Percentiles rank a stretch among this genome's conserved stretches.
These are phyloP conservation scores for Gentiana dahurica DNA, from an alignment of 257 asterid species.

Conservation along the genomic window DNA sequence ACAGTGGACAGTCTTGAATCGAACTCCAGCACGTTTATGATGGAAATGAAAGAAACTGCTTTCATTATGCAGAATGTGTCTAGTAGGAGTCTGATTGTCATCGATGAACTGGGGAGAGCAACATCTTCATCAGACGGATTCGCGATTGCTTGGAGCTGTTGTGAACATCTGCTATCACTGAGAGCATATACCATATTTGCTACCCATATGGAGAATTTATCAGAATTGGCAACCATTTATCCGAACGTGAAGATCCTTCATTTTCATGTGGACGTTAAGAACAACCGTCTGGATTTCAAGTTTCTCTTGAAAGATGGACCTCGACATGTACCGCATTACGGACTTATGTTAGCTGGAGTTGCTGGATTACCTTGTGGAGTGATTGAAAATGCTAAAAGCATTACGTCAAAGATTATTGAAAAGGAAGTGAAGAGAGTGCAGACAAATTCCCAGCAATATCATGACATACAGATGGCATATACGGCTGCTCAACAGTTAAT, in stretches of 20 bases:
- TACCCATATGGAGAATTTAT: conserved; percentile 84
- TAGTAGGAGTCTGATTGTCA: conserved; percentile 77
- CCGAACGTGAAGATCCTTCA: conserved; percentile 90
- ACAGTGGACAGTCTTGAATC: conserved; percentile 82
- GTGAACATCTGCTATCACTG: conserved; percentile 81
- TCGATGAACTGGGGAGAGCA: conserved; percentile 98
- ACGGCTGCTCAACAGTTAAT: conserved; percentile 67
- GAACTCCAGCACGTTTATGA: conserved; percentile 98
- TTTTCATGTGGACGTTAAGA: conserved; percentile 69
- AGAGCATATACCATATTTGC: conserved; percentile 95
- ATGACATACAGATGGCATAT: conserved; percentile 54
- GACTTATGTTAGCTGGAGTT: conserved; percentile 87
- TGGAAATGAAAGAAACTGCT: conserved; percentile 96
- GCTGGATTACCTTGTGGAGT: conserved; percentile 87
- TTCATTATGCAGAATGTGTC: conserved; percentile 92
- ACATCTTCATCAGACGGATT: conserved; percentile 96
- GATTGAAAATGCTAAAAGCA: conserved; percentile 56
- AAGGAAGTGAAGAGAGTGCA: conserved; percentile 72
- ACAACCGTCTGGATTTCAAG: conserved; percentile 93
- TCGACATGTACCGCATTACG: conserved; percentile 75
- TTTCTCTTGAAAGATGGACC: conserved; percentile 90
- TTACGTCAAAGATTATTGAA: conserved; percentile 57
- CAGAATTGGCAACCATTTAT: conserved; percentile 73
- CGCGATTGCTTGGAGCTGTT: conserved; percentile 96
- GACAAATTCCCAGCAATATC: conserved; percentile 34